Conservation (phyloP, 2,329 filamentous ascomycete species). For the Fusarium anthophilum region DNA sequence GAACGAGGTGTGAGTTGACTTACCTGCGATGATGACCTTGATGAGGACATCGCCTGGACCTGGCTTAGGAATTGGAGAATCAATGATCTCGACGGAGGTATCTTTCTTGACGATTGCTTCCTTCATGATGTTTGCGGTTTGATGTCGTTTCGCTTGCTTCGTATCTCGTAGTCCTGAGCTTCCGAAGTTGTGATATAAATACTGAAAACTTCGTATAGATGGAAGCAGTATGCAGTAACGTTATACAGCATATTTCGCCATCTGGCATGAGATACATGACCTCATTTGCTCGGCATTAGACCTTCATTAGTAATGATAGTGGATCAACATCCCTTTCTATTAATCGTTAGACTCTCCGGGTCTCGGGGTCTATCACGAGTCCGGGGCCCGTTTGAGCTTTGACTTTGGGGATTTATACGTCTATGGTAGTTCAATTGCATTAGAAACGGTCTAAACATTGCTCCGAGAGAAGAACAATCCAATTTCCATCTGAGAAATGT, state of each 20-base stretch:
- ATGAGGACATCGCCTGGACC: slow-evolving; percentile 4
- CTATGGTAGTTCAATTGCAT: neutral
- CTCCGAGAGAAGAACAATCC: fast-evolving
- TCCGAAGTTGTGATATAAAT: fast-evolving
- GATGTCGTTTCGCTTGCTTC: neutral
- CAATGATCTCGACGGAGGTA: neutral
- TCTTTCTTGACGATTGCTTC: slow-evolving; percentile 22
- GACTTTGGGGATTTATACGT: too few relatives aligned
- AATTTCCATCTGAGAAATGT: fast-evolving
- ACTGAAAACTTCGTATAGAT: neutral
- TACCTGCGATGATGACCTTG: slow-evolving; percentile 11
- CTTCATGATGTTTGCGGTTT: slow-evolving; percentile 1
- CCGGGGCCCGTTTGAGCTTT: neutral
- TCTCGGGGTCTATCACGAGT: neutral
- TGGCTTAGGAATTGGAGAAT: slow-evolving; percentile 8
- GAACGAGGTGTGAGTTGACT: fast-evolving
- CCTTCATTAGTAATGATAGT: slow-evolving; percentile 4
- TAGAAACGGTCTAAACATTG: neutral
- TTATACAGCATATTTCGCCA: neutral
- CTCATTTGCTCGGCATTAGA: neutral
- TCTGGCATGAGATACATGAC: neutral
- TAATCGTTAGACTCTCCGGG: neutral
- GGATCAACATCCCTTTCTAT: neutral
- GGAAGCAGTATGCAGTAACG: neutral
- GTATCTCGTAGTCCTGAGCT: neutral